A percentile compares a stretch with the other conserved stretches of the same genome.
These are phyloP conservation scores for Didymella pinodella DNA, from an alignment of 2,329 filamentous ascomycete species.

Conservation along the genomic window DNA sequence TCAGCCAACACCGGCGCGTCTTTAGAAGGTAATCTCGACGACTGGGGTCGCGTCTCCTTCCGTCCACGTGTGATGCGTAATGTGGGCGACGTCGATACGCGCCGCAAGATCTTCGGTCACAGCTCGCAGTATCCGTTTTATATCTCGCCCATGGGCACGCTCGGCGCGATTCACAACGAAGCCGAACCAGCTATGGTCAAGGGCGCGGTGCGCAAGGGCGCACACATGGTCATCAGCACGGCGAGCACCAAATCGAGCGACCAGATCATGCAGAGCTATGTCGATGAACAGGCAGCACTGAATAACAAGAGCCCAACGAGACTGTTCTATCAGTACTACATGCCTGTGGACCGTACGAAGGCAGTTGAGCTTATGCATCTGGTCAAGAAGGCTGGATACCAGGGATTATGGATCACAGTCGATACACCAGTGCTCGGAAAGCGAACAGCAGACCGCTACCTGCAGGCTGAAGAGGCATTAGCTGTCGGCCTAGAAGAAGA, in stretches of 20 bases:
- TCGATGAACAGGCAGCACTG: conserved; percentile 36
- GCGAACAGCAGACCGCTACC: conserved; percentile 44
- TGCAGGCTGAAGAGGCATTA: conserved; percentile 59
- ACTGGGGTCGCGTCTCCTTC: conserved; percentile 48
- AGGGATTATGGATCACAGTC: conserved; percentile 49
- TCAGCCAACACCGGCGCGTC: conserved; percentile 47
- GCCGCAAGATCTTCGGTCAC: conserved; percentile 47
- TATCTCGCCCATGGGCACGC: conserved; percentile 50
- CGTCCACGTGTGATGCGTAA: conserved; percentile 49
- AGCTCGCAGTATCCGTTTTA: conserved; percentile 49
- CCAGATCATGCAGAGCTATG: conserved; percentile 45
- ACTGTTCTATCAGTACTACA: conserved; percentile 50
- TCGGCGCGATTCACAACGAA: conserved; percentile 46
- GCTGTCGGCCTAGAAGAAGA: conserved; percentile 61
- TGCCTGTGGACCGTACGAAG: conserved; percentile 44
- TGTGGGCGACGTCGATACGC: conserved; percentile 44
- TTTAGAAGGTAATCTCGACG: conserved; percentile 41
- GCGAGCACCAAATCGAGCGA: conserved; percentile 43
- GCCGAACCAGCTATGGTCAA: conserved; percentile 50
- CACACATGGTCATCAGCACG: conserved; percentile 49
- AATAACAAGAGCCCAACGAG: conserved; percentile 38
- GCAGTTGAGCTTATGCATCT: conserved; percentile 45
- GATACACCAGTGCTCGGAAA: conserved; percentile 49
- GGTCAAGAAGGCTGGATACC: conserved; percentile 44
- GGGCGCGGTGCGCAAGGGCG: conserved; percentile 46